Percentiles rank a stretch among this genome's conserved stretches.
Conservation (phyloP, 371 early-diverging fungal species). For the Mucor circinelloides region DNA sequence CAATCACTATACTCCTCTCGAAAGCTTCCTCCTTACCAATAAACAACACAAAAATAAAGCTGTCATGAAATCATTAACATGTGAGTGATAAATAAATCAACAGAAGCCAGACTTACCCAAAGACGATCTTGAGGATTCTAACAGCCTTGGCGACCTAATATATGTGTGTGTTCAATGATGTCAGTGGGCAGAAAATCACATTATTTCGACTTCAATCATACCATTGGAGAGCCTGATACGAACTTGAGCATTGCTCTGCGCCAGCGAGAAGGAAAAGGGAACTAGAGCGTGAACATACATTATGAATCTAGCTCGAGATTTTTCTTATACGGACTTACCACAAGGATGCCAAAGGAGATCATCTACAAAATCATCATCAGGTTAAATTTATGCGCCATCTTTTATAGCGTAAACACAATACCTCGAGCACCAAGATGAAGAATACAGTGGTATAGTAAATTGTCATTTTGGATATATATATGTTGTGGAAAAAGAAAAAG, state of each 20-base stretch:
- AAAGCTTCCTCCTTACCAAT: slow-evolving; percentile 45
- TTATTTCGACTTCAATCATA: slow-evolving; percentile 14
- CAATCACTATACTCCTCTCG: neutral
- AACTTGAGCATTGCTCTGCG: slow-evolving; percentile 59
- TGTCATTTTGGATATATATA: slow-evolving; percentile 35
- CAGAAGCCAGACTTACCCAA: slow-evolving; percentile 49
- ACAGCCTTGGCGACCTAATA: slow-evolving; percentile 50
- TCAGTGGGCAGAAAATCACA: neutral
- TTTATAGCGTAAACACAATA: slow-evolving; percentile 8
- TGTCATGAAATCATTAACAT: slow-evolving; percentile 20
- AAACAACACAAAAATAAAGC: slow-evolving; percentile 67
- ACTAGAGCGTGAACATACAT: slow-evolving; percentile 24
- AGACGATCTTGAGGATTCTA: slow-evolving; percentile 59
- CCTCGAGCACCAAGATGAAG: slow-evolving; percentile 48
- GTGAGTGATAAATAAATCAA: neutral
- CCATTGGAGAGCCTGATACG: slow-evolving; percentile 49
- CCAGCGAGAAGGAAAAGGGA: slow-evolving; percentile 67
- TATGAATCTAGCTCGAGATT: neutral
- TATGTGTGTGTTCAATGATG: neutral
- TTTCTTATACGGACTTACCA: slow-evolving; percentile 24
- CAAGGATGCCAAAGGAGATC: slow-evolving; percentile 54
- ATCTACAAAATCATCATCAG: slow-evolving; percentile 32
- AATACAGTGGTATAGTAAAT: slow-evolving; percentile 52
- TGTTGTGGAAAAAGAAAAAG: neutral
- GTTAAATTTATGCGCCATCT: neutral